Percentiles rank a stretch among this genome's conserved stretches.
Evolutionary conservation across 192 early-diverging fungal genomes (phyloP).

Genomic region (Coemansia furcata): DNA sequence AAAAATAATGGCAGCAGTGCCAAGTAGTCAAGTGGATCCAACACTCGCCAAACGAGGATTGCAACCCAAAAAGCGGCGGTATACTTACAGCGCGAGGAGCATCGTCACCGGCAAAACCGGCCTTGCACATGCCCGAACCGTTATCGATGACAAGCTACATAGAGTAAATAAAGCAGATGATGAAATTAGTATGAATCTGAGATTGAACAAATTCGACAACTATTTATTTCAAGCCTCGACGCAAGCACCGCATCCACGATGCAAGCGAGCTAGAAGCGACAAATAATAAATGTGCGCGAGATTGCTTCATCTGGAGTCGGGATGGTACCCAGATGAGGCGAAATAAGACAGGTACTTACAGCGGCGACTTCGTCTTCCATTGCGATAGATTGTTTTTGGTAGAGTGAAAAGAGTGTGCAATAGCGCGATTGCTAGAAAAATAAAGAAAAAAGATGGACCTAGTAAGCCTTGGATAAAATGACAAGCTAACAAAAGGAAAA

Average conservation of each 20-base stretch:
- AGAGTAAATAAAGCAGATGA: neutral
- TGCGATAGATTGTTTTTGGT: constrained; percentile 30
- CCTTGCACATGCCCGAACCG: constrained; percentile 95
- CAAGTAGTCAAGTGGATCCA: neutral
- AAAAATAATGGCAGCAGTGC: neutral
- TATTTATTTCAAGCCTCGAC: neutral
- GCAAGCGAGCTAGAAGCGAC: neutral
- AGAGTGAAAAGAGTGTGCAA: constrained; percentile 15
- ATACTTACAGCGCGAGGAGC: constrained; percentile 78
- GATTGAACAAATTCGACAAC: constrained; percentile 26
- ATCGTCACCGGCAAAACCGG: constrained; percentile 91
- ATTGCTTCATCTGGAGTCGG: neutral
- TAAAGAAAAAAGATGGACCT: constrained; percentile 8
- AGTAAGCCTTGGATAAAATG: constrained; percentile 2
- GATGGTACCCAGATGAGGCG: neutral
- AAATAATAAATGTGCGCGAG: neutral
- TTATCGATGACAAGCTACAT: constrained; percentile 83
- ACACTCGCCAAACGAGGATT: neutral
- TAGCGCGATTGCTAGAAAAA: constrained; percentile 15
- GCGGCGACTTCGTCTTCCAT: constrained; percentile 86
- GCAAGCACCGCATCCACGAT: neutral
- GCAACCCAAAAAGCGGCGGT: neutral
- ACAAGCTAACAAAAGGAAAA: constrained; percentile 14
- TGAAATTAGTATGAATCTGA: constrained; percentile 14
- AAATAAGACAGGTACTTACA: constrained; percentile 53